Percentiles rank a stretch among this genome's conserved stretches.
Conservation (phyloP, 1,284 basidiomycete species). For the Butyriboletus appendiculatus region DNA sequence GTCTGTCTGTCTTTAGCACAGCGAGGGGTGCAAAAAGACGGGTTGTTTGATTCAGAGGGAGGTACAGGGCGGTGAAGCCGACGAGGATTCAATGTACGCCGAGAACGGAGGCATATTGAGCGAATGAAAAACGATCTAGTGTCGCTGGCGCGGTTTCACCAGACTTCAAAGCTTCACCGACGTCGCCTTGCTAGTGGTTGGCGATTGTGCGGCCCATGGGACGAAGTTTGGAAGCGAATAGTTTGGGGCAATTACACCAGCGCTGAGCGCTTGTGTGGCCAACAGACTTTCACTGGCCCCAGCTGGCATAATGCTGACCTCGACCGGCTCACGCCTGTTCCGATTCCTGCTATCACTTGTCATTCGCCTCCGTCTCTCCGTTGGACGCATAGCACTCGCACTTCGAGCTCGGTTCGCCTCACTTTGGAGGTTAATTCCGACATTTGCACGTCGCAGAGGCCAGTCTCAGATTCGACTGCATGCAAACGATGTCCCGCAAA, state of each 20-base stretch:
- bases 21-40: slow-evolving; percentile 41
- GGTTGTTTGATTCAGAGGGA: slow-evolving; percentile 68
- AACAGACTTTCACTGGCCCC: no score
- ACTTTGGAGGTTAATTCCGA: slow-evolving; percentile 10
- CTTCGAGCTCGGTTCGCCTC: slow-evolving; percentile 2
- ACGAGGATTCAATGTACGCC: no score
- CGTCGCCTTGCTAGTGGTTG: slow-evolving; percentile 1
- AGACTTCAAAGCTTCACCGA: not conserved
- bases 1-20: slow-evolving; percentile 49
- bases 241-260: no score
- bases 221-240: no score
- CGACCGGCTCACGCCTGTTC: not conserved
- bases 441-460: not conserved
- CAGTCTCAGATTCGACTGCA: not conserved
- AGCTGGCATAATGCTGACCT: no score
- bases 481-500: slow-evolving; percentile 4
- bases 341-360: slow-evolving; percentile 14
- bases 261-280: no score
- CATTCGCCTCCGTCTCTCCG: slow-evolving; percentile 4
- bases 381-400: not conserved
- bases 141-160: slow-evolving; percentile 10
- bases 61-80: no score
- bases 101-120: no score
- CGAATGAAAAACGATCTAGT: no score
- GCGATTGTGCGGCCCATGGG: no score